These are phyloP conservation scores for Monilinia laxa DNA, from an alignment of 2,329 filamentous ascomycete genomes.

Conservation along the genomic window DNA sequence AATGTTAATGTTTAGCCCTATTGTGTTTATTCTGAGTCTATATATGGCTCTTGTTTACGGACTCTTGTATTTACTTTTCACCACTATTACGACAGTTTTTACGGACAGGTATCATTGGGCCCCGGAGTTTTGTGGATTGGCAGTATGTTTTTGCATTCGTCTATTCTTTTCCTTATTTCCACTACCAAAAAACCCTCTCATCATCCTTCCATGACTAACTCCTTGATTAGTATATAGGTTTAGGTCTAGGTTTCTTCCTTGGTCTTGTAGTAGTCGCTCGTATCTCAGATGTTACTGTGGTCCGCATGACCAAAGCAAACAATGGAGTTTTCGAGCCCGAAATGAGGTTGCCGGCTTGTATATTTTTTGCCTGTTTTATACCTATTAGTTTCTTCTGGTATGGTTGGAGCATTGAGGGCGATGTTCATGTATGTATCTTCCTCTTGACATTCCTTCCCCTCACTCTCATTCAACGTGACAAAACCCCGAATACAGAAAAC, in stretches of 20 bases:
- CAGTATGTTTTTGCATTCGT: conserved; percentile 25
- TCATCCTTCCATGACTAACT: not conserved
- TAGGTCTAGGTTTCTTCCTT: conserved; percentile 45
- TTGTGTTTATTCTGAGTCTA: conserved; percentile 47
- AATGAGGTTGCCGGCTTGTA: conserved; percentile 45
- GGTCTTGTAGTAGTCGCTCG: conserved; percentile 46
- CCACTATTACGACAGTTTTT: conserved; percentile 49
- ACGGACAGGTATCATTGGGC: conserved; percentile 45
- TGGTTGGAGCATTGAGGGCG: conserved; percentile 48
- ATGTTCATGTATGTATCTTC: conserved; percentile 41
- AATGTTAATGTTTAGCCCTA: conserved; percentile 43
- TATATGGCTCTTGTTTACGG: conserved; percentile 56
- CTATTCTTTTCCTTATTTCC: not conserved
- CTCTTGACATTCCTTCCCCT: too few relatives aligned
- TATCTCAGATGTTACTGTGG: conserved; percentile 48
- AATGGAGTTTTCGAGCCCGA: conserved; percentile 39
- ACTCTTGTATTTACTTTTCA: conserved; percentile 54
- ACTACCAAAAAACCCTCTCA: not conserved
- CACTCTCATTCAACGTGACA: not conserved
- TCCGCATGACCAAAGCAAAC: conserved; percentile 49
- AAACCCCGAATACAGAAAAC: conserved; percentile 29
- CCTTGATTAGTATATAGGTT: conserved; percentile 42
- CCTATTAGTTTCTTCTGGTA: conserved; percentile 53
- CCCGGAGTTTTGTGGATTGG: conserved; percentile 46
- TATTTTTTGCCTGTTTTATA: conserved; percentile 46